Evolutionary conservation across 1,284 basidiomycete genomes (phyloP), one percentile per base, ranked within the genome.

Genomic region (Mycena citricolor): DNA sequence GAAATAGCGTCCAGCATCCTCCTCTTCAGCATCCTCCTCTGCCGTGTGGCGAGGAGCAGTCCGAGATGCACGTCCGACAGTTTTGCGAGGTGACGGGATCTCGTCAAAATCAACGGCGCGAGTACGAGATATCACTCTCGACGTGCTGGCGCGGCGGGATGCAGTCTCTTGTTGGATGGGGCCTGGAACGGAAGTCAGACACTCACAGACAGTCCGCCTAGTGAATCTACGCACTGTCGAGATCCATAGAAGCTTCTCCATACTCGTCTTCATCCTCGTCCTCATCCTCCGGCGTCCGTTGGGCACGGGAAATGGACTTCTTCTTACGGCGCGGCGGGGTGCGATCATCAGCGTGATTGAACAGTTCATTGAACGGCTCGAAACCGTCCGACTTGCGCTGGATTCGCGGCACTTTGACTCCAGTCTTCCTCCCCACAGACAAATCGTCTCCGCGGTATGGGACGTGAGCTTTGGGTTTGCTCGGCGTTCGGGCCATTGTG

Each of bases 321-420:
- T 38, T 46, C 32, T 45, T 32, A 31, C 32, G 39, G 5, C 40
- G 47, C 28, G 49, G 48, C 22, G 82, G 81, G 4, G 80, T 73
- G n/a, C 74, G 69, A 41, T 70, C 70, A 63, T 88, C 83, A 0
- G 77, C 83, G 56, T 86, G 81, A 36, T 74, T 69, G 52, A 94
- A 79, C 57, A 92, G 72, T 54, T 82, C 77, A 44, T 83, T 80
- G 57, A 90, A 86, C 10, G 82, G 82, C 63, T 94, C 91, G 61
- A 90, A 90, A 8, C 91, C 94, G 59, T 92, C 87, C 12, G 83
- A 83, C 54, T 81, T 82, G 51, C 79, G 77, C 39, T 82, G 78
- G 38, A 90, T 79, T 60, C 81, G 76, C 21, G 65, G 72, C 13
- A 89, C 78, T 2, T 74, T 69, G 40, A 86, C 71, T 3, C 86